Evolutionary conservation across 257 asterid genomes (phyloP).

Genomic region (Voacanga thouarsii): DNA sequence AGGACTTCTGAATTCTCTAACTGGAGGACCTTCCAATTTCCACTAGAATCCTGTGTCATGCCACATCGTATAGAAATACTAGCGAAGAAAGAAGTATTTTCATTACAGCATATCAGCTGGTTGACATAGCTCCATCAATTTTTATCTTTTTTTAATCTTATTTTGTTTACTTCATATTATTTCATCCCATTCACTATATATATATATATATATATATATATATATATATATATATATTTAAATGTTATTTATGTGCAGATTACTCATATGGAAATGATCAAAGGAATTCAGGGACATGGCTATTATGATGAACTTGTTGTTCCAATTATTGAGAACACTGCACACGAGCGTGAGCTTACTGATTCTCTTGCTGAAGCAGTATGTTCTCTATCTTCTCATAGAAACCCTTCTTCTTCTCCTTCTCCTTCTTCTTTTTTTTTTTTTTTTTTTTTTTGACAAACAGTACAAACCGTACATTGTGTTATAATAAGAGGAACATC

Average conservation of each 20-base stretch:
- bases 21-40: not conserved
- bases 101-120: not conserved
- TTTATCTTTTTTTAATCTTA: not conserved
- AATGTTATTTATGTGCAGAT: too few species aligned
- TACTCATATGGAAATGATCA: conserved; percentile 98
- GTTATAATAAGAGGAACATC: not conserved
- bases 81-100: not conserved
- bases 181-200: conserved; percentile 12
- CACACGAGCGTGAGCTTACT: conserved; percentile 92
- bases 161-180: not conserved
- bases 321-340: conserved; percentile 94
- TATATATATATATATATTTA: too few species aligned
- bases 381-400: conserved; percentile 17
- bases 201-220: too few species aligned
- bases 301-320: conserved; percentile 88
- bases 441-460: too few species aligned
- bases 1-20: not conserved
- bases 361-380: conserved; percentile 90
- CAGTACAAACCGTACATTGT: not conserved
- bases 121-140: not conserved
- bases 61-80: not conserved
- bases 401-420: too few species aligned
- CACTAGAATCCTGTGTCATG: not conserved
- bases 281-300: conserved; percentile 96
- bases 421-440: too few species aligned